Evolutionary conservation across 768 basidiomycete species (phyloP).

Genomic region (Lyophyllum semitale): DNA sequence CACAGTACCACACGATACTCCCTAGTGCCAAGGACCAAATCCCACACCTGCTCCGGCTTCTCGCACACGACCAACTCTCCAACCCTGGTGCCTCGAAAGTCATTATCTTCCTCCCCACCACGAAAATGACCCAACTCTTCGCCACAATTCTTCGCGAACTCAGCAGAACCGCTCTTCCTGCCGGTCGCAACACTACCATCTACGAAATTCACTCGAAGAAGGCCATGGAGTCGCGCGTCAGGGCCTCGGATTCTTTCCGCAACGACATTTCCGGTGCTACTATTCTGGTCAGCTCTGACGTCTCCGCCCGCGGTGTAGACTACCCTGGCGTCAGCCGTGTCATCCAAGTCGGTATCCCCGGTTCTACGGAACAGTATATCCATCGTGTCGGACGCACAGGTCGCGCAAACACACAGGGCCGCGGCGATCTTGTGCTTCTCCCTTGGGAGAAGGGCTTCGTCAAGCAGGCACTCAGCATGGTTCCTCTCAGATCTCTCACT

Average conservation of each 20-base stretch:
- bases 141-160: conserved; percentile 61
- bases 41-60: conserved; percentile 74
- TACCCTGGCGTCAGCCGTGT: conserved; percentile 89
- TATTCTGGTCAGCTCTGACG: conserved; percentile 83
- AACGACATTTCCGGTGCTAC: conserved; percentile 50
- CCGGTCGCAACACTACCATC: conserved; percentile 50
- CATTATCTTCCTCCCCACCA: conserved; percentile 84
- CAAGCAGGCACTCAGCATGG: conserved; percentile 56
- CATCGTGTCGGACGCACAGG: conserved; percentile 89
- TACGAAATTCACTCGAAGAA: conserved; percentile 86
- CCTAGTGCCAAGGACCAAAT: conserved; percentile 67
- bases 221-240: conserved; percentile 56
- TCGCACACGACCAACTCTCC: conserved; percentile 85
- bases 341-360: conserved; percentile 87
- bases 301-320: conserved; percentile 87
- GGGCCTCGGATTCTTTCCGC: conserved; percentile 62
- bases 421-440: conserved; percentile 79
- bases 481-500: conserved; percentile 69
- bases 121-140: conserved; percentile 81
- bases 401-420: conserved; percentile 60
- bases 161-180: conserved; percentile 45
- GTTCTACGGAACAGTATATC: conserved; percentile 69
- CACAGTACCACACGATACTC: conserved; percentile 82
- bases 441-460: conserved; percentile 80
- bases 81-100: conserved; percentile 70